phyloP scores from a whole-genome alignment of 2,329 filamentous ascomycete genomes.

The Exophiala sideris region DNA sequence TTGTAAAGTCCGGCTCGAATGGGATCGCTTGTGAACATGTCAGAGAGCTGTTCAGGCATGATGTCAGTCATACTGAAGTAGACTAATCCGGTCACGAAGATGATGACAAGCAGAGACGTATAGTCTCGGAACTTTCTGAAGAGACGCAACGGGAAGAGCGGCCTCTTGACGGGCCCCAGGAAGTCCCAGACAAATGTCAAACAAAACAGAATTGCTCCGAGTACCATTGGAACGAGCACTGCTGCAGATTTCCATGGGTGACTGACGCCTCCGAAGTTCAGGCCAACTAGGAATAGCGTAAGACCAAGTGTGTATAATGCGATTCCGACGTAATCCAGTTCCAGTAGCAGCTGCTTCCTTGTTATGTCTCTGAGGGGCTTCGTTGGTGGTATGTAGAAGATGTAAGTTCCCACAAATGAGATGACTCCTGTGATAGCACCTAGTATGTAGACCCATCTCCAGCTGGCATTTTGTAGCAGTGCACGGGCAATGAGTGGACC shows the following conservation, averaged over 20 bases:
- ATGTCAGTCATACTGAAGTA: conserved; percentile 46
- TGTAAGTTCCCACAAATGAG: conserved; percentile 1
- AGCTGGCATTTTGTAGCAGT: neutral
- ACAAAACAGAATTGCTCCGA: conserved; percentile 35
- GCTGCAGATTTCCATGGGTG: conserved; percentile 42
- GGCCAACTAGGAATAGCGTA: conserved; percentile 42
- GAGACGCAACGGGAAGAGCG: conserved; percentile 43
- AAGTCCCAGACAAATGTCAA: conserved; percentile 40
- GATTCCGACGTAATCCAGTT: conserved; percentile 47
- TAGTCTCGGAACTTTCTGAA: conserved; percentile 35
- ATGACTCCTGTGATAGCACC: conserved; percentile 8
- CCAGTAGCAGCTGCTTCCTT: conserved; percentile 29
- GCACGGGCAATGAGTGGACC: conserved; percentile 4
- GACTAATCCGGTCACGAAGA: conserved; percentile 41
- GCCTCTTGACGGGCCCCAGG: conserved; percentile 35
- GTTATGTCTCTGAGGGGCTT: neutral
- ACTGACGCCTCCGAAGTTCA: conserved; percentile 39
- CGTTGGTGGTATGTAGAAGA: conserved; percentile 9
- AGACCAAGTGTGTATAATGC: conserved; percentile 41
- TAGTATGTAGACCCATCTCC: conserved; percentile 8
- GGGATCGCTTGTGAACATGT: conserved; percentile 38
- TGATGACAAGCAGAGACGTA: conserved; percentile 38
- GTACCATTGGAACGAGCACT: conserved; percentile 36
- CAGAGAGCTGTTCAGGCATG: conserved; percentile 42
- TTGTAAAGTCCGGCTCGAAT: conserved; percentile 37